A percentile compares a stretch with the other conserved stretches of the same genome.
Conservation (phyloP, 129 eudicot species). For the Artemisia annua region DNA sequence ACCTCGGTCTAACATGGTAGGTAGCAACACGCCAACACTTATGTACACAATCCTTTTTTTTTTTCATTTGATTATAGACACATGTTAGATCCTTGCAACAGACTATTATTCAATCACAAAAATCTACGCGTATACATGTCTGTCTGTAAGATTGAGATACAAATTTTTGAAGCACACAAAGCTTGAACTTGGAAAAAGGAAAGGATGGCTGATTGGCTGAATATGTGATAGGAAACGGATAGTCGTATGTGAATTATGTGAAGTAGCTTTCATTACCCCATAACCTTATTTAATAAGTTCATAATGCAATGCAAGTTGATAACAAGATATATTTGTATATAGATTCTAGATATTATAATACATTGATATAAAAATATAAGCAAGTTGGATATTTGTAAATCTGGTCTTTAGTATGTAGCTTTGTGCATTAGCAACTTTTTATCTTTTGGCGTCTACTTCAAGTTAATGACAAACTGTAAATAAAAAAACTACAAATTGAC, state of each 20-base stretch:
- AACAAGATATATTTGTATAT: background rate
- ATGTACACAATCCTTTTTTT: background rate
- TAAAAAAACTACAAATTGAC: too few species aligned
- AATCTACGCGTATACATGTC: background rate
- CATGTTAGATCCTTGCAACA: background rate
- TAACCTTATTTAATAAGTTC: background rate
- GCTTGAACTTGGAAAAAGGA: background rate
- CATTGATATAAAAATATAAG: background rate
- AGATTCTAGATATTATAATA: background rate
- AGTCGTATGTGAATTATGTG: background rate
- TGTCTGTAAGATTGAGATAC: too few species aligned
- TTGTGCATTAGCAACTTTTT: background rate
- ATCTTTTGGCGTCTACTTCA: background rate
- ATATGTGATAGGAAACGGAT: background rate
- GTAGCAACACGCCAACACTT: background rate
- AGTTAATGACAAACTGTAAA: too few species aligned
- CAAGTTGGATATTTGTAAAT: background rate
- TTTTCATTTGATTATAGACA: background rate
- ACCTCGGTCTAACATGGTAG: background rate
- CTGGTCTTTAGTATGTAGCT: too few species aligned
- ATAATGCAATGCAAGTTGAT: too few species aligned
- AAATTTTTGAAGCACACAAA: background rate
- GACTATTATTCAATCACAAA: background rate
- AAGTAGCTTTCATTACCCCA: background rate
- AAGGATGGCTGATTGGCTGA: conserved; percentile 1